Conservation (phyloP, 768 basidiomycete species). For the Mycena maculata region DNA sequence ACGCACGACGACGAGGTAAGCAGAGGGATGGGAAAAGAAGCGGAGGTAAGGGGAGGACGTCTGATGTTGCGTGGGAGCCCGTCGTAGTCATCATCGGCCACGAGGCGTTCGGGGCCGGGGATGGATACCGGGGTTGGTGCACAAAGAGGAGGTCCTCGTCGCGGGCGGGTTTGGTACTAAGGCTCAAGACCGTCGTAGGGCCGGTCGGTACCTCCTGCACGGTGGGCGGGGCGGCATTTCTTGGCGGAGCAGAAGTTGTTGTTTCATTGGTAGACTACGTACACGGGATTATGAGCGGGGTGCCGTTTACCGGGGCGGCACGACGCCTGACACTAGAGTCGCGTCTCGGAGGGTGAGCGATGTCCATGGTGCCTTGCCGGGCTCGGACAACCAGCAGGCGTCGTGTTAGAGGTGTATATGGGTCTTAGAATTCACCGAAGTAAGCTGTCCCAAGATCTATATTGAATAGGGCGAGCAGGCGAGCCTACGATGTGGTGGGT, state of each 20-base stretch:
- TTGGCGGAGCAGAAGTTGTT: too few species aligned
- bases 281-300: background rate
- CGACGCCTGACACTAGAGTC: background rate
- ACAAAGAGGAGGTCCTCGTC: too few species aligned
- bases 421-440: too few species aligned
- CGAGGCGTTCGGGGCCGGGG: background rate
- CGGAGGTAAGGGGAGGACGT: background rate
- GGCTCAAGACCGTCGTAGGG: too few species aligned
- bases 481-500: too few species aligned
- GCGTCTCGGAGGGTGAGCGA: too few species aligned
- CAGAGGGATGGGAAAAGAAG: background rate
- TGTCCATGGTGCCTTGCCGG: conserved; percentile 15
- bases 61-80: background rate
- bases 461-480: too few species aligned
- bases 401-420: too few species aligned
- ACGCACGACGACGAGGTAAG: background rate
- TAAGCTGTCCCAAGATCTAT: too few species aligned
- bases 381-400: conserved; percentile 28
- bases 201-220: too few species aligned
- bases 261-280: background rate
- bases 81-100: background rate
- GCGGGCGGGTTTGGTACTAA: background rate
- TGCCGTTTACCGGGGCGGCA: background rate
- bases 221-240: too few species aligned
- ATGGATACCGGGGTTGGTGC: too few species aligned